phyloP scores from a whole-genome alignment of 331 rosid species.

The Rhamnella rubrinervis region DNA sequence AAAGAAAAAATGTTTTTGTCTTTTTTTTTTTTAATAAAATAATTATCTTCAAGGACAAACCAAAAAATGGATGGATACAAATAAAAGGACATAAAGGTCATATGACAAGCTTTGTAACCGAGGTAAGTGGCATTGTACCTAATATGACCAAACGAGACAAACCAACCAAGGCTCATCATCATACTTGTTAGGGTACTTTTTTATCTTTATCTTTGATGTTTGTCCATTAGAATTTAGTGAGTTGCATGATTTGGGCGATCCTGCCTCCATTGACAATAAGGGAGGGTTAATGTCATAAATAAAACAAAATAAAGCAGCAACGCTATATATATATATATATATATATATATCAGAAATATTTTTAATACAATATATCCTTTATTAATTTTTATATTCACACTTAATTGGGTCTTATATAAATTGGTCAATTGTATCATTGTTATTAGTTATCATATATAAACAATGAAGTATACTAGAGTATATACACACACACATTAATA shows the following conservation, averaged over 20 bases:
- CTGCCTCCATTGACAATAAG: too few species aligned
- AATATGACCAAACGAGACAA: slow-evolving; percentile 23
- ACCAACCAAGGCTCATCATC: slow-evolving; percentile 23
- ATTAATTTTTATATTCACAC: too few species aligned
- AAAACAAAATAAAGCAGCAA: too few species aligned
- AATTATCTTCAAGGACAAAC: slow-evolving; percentile 20
- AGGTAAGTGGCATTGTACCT: slow-evolving; percentile 25
- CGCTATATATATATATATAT: too few species aligned
- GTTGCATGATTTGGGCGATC: background rate
- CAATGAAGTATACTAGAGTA: too few species aligned
- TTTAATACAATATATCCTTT: too few species aligned
- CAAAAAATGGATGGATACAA: slow-evolving; percentile 37
- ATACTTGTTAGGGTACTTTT: slow-evolving; percentile 11
- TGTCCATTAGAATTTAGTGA: background rate
- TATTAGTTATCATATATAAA: too few species aligned
- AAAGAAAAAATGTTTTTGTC: background rate
- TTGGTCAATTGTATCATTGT: too few species aligned
- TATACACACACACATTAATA: too few species aligned
- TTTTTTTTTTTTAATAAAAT: slow-evolving; percentile 13
- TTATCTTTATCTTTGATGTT: background rate
- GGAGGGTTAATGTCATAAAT: too few species aligned
- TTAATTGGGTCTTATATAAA: too few species aligned
- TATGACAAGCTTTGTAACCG: slow-evolving; percentile 42
- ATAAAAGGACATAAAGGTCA: slow-evolving; percentile 35
- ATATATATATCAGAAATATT: too few species aligned